Conservation (phyloP, 345 rosid genomes). For the Dimocarpus longan region DNA sequence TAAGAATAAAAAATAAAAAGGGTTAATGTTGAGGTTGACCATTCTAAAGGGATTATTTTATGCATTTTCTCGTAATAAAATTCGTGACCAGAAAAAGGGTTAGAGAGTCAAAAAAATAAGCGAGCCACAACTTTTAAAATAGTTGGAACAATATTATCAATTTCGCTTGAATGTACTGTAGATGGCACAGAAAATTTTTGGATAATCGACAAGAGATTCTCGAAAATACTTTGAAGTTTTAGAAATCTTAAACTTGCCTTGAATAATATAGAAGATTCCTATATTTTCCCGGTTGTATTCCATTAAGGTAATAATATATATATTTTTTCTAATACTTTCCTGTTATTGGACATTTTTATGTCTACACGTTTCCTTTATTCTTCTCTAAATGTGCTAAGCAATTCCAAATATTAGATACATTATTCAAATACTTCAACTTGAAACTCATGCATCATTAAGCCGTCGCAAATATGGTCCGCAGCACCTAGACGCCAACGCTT, state of each 20-base stretch:
- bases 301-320: not conserved
- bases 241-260: not conserved
- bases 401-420: too few species aligned
- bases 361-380: not conserved
- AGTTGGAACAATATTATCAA: too few species aligned
- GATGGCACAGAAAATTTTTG: not conserved
- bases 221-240: not conserved
- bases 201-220: not conserved
- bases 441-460: too few species aligned
- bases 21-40: too few species aligned
- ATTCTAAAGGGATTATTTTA: too few species aligned
- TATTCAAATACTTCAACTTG: too few species aligned
- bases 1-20: too few species aligned
- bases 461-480: too few species aligned
- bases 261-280: not conserved
- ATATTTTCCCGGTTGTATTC: not conserved
- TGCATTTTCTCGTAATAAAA: too few species aligned
- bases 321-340: not conserved
- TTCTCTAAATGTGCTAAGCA: too few species aligned
- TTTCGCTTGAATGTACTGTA: not conserved
- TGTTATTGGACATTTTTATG: not conserved
- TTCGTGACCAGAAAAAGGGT: not conserved
- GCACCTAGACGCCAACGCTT: too few species aligned
- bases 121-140: not conserved
- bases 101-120: too few species aligned